Base-by-base conservation (phyloP, 257 asterid species). In the Ligustrum vulgare region DNA sequence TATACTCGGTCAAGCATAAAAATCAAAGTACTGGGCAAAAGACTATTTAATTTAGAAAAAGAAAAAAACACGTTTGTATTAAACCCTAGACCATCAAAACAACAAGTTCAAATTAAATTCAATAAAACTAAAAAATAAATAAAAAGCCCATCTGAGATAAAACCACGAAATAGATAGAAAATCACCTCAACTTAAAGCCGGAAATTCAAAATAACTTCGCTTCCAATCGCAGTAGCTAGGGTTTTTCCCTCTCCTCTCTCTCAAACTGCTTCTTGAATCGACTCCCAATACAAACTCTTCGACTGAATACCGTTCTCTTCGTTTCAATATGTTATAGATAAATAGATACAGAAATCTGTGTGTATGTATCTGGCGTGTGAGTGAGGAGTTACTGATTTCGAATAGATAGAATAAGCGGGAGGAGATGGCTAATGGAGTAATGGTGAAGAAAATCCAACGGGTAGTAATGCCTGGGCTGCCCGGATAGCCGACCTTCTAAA, bases 371-470 rank as follows among this genome's bases (percentile, higher is more conserved):
- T 20, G 20, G 37, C 6, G 33, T 23, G 85, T 69, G 54, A 22
- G 73, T 12, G 63, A 70, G 22, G 73, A 37, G 77, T 1, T 2
- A 13, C 6, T 60, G 84, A 76, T 87, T 89, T 87, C 88, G 89
- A 88, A 90, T 77, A 45, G 63, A 35, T 70, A 74, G 88, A 85
- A 85, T 85, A 84, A 87, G 93, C 96, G 93, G 96, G 90, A 86
- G 87, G 78, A 67, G 73, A 65, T 56, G 67, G 20, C 11, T 32
- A 72, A 36, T 43, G 45, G 45, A 31, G 72, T 28, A 47, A 65
- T 63, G 18, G 12, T 43, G 51, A 32, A 43, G 34, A 75, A 69
- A 62, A 64, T 31, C 67, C 33, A 75, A 73, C 85, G 87, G 90
- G 84, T 81, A 81, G 69, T 7, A 36, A 15, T 75, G 81, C 79